Base-by-base conservation (phyloP, 805 yeast species). In the Jamesozyma hellenica region DNA sequence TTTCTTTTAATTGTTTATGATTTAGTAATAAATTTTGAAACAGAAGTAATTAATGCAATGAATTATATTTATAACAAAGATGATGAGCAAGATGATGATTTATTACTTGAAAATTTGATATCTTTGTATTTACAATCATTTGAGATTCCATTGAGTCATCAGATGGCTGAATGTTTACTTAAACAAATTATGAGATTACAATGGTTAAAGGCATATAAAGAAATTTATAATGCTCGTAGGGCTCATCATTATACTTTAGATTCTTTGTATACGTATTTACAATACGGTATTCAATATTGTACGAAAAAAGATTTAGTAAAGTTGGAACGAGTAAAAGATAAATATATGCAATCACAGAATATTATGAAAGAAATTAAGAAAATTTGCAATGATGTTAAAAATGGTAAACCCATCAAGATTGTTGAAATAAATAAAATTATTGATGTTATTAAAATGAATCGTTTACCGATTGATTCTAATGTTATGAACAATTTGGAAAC, bases 41-140 rank as follows among this genome's bases (percentile, higher is more conserved):
- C 3, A 4, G 30, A 34, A 34, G 30, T 34, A 7, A 25, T 3
- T 3, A 34, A 15, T n/a, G 29, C 29, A n/a, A 23, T 34, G 10
- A 23, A n/a, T 32, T 27, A 12, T 27, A 13, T 23, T 13, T 4
- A 9, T 25, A n/a, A 27, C 14, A 23, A 23, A 13, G 35, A n/a
- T 14, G 21, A 25, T 34, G 17, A 25, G 3, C 33, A 29, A 8
- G 86, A 79, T 55, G 81, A 75, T 1, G 69, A 66, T 13, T 21
- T 40, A 4, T 12, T 32, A 10, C 16, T 42, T 10, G 28, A 35
- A 23, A 32, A 17, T 13, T n/a, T 42, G 5, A 23, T 34, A 10
- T 25, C 26, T 10, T 10, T 23, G 1, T 35, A 40, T 30, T 17
- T 43, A 15, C 36, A 35, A 18, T 47, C 48, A 9, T 38, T 43